A percentile compares a stretch with the other conserved stretches of the same genome.
These are phyloP conservation scores for Metarhizium humberi DNA, from an alignment of 2,329 filamentous ascomycete genomes.

Conservation along the genomic window DNA sequence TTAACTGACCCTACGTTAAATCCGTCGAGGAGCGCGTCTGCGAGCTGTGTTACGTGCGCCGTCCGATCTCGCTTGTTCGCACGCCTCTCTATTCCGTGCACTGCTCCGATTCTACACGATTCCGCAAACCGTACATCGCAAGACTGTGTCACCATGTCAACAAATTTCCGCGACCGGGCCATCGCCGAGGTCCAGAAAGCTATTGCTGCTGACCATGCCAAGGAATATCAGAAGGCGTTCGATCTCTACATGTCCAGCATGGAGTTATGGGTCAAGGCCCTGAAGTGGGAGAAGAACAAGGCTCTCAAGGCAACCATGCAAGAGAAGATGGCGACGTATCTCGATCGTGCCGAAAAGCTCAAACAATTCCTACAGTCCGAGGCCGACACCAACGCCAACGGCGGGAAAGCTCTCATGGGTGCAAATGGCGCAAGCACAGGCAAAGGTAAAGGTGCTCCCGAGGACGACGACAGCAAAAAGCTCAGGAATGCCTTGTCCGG, in stretches of 20 bases:
- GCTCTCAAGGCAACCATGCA: constrained; percentile 97
- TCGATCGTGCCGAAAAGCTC: constrained; percentile 97
- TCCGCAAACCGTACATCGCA: not conserved
- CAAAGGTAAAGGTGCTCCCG: constrained; percentile 53
- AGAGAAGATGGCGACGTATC: constrained; percentile 90
- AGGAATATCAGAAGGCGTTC: constrained; percentile 95
- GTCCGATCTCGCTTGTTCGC: not conserved
- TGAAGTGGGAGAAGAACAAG: constrained; percentile 99
- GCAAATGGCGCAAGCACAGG: constrained; percentile 60
- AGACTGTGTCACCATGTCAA: constrained; percentile 59
- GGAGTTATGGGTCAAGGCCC: constrained; percentile 95
- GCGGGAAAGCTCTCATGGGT: constrained; percentile 54
- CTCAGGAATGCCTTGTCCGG: constrained; percentile 82
- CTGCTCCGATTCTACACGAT: not conserved
- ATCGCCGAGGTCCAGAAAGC: constrained; percentile 97
- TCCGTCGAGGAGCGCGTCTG: not conserved
- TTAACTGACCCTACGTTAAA: not conserved
- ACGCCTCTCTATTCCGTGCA: not conserved
- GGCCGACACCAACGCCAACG: constrained; percentile 57
- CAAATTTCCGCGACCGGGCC: constrained; percentile 92
- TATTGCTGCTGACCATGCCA: constrained; percentile 90
- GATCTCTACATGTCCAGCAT: constrained; percentile 92
- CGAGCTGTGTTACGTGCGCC: not conserved
- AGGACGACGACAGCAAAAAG: constrained; percentile 92
- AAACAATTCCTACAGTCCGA: constrained; percentile 82